Base-by-base conservation (phyloP, 331 rosid genomes). In the Stylosanthes scabra region DNA sequence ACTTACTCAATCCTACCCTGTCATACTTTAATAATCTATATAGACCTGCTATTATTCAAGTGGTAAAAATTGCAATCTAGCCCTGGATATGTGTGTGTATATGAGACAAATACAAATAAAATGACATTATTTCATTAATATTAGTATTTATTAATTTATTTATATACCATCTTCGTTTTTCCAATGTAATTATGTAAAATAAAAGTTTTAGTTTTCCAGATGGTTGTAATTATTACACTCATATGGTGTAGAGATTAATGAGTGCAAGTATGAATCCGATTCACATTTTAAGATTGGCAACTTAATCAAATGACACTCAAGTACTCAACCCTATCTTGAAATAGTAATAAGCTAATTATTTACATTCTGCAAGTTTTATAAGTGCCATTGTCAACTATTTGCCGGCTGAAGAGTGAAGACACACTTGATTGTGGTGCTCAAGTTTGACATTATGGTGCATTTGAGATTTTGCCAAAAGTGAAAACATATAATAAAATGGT, bases 301-400 rank as follows among this genome's bases (percentile, higher is more conserved):
- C 16, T 15, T 20, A 54, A 54, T 69, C 60, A 65, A 63, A 25
- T 8, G 64, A 34, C 49, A 28, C 50, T 12, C 52, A 1, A 14
- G 9, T 51, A 14, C 27, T 51, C 57, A 20, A 5, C 34, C 52
- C 27, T 46, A 66, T 57, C 54, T 31, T 34, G 59, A 57, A 45
- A 34, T 8, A 40, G 59, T 45, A 45, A 34, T 8, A 29, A 59
- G 63, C 74, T 70, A 66, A 69, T 79, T 47, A 75, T 76, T 46
- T 74, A 74, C 27, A 72, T 14, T 68, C 34, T 12, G 46, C 81
- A 73, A 69, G 74, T 64, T 63, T 50, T 15, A 11, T 10, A 5
- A 64, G 14, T 37, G 1, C 51, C 14, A 11, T 45, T 52, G 50
- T 37, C 28, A 50, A 71, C 28, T 52, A 46, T 1, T 1, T 42